Evolutionary conservation across 495 filamentous ascomycete species (phyloP).

Genomic region (Cairneyella variabilis): DNA sequence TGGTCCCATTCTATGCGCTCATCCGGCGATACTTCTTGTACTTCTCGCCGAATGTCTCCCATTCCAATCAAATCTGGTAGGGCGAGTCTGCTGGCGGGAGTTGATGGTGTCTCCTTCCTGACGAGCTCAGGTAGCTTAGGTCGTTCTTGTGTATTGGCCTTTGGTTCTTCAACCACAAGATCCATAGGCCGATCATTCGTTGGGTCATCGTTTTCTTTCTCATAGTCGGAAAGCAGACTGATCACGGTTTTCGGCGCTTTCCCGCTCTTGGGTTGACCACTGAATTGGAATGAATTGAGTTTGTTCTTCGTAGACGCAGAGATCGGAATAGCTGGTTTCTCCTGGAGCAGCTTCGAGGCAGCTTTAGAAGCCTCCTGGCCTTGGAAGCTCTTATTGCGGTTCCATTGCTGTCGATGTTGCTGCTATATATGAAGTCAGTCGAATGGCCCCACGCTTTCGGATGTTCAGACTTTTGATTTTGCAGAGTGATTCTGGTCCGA

Average conservation of each 20-base stretch:
- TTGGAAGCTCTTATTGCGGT: constrained; percentile 43
- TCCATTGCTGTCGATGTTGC: constrained; percentile 41
- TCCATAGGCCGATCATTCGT: neutral
- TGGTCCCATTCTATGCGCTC: constrained; percentile 73
- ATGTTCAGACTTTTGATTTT: constrained; percentile 22
- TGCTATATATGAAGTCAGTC: too few relatives aligned
- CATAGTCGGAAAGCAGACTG: constrained; percentile 10
- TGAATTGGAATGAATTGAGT: constrained; percentile 44
- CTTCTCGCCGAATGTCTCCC: constrained; percentile 47
- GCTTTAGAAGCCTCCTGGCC: constrained; percentile 21
- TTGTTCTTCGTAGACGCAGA: constrained; percentile 47
- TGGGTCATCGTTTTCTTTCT: constrained; percentile 20
- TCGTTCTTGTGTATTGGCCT: neutral
- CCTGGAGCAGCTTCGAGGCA: constrained; percentile 21
- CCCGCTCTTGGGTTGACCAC: constrained; percentile 3
- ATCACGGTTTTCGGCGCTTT: constrained; percentile 9
- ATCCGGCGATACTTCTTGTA: constrained; percentile 53
- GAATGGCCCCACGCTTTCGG: too few relatives aligned
- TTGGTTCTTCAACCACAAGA: neutral
- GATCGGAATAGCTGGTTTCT: constrained; percentile 32
- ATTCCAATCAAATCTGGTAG: constrained; percentile 79
- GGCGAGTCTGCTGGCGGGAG: constrained; percentile 69
- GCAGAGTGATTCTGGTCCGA: constrained; percentile 39
- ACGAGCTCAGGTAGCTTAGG: constrained; percentile 9
- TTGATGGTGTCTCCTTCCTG: constrained; percentile 52